phyloP scores from a whole-genome alignment of 805 yeast species.

The Candida quercuum region DNA sequence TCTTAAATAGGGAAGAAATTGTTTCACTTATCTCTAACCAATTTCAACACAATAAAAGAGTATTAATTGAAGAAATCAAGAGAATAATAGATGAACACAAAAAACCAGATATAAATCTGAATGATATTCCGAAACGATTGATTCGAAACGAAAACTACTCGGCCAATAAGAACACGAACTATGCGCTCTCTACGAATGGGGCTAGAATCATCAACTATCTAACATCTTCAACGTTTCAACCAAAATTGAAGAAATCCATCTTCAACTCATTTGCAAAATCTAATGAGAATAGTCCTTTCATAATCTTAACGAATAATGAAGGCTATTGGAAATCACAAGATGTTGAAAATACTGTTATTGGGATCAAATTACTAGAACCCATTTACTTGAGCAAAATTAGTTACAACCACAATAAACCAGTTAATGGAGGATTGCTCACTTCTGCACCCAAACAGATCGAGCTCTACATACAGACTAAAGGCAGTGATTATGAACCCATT shows the following conservation, averaged over 20 bases:
- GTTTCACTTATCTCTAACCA: slow-evolving; percentile 14
- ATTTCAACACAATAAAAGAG: slow-evolving; percentile 19
- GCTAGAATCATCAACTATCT: slow-evolving; percentile 31
- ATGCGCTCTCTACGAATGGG: slow-evolving; percentile 29
- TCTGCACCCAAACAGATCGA: slow-evolving; percentile 34
- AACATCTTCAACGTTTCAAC: slow-evolving; percentile 28
- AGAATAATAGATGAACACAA: slow-evolving; percentile 1
- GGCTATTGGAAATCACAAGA: slow-evolving; percentile 22
- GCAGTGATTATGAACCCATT: too few relatives aligned
- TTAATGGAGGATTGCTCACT: slow-evolving; percentile 32
- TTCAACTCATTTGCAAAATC: neutral
- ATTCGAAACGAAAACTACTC: slow-evolving; percentile 6
- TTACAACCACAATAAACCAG: slow-evolving; percentile 31
- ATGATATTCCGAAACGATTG: slow-evolving; percentile 7
- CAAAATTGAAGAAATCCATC: slow-evolving; percentile 8
- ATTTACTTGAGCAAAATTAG: slow-evolving; percentile 30
- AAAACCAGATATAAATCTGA: too few relatives aligned
- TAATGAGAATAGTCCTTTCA: slow-evolving; percentile 14
- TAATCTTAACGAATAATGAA: slow-evolving; percentile 15
- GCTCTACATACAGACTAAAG: slow-evolving; percentile 23
- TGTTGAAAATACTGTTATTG: slow-evolving; percentile 18
- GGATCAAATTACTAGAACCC: slow-evolving; percentile 34
- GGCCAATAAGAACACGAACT: slow-evolving; percentile 25
- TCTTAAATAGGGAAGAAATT: slow-evolving; percentile 18
- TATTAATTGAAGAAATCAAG: slow-evolving; percentile 19